phyloP scores from a whole-genome alignment of 2,329 filamentous ascomycete genomes.

The Onygena corvina region DNA sequence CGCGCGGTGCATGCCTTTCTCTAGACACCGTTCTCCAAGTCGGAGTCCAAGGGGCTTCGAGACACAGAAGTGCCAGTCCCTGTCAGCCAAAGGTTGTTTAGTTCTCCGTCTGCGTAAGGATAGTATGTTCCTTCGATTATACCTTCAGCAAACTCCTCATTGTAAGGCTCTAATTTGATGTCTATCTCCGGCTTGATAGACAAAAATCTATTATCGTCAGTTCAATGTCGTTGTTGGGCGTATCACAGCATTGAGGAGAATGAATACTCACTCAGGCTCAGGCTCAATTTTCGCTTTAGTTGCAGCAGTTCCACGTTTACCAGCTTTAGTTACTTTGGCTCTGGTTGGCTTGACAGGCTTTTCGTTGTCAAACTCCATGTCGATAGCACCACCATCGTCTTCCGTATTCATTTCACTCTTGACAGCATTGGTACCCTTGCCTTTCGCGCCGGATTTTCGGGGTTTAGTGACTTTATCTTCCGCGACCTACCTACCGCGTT shows the following conservation, averaged over 20 bases:
- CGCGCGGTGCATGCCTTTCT: background rate
- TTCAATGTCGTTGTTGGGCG: no score
- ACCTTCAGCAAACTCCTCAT: constrained; percentile 11
- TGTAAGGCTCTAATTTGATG: background rate
- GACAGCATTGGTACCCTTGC: constrained; percentile 10
- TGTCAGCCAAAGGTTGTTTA: constrained; percentile 1
- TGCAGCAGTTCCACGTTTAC: background rate
- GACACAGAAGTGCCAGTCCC: background rate
- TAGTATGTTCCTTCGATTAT: constrained; percentile 15
- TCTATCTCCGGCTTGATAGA: background rate
- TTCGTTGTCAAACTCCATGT: background rate
- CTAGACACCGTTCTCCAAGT: background rate
- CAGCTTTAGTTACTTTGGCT: background rate
- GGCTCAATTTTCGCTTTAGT: background rate
- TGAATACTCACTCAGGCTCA: background rate
- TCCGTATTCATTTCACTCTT: background rate
- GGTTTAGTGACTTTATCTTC: constrained; percentile 15
- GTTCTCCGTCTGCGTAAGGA: background rate
- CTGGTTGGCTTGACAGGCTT: background rate
- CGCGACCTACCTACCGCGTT: constrained; percentile 5
- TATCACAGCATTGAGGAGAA: background rate
- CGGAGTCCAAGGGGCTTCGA: background rate
- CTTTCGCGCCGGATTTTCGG: constrained; percentile 12
- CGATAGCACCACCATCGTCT: background rate
- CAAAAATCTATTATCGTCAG: background rate